Evolutionary conservation across 2,329 filamentous ascomycete species (phyloP).

Genomic region (Lojkania enalia): DNA sequence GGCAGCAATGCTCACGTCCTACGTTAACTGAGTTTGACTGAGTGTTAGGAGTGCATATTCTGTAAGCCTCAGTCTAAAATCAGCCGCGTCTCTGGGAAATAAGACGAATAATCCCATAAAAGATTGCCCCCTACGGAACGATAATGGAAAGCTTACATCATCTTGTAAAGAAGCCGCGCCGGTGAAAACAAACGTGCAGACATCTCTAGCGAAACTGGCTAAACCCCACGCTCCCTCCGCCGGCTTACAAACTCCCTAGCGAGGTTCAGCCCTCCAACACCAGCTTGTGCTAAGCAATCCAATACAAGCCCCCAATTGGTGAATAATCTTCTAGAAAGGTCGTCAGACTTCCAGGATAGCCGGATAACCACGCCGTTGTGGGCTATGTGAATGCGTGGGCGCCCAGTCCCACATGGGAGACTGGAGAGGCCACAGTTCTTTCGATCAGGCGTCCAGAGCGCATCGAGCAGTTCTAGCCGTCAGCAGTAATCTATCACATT

Average conservation of each 20-base stretch:
- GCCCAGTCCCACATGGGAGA: neutral
- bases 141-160: no score
- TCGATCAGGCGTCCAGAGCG: neutral
- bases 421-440: neutral
- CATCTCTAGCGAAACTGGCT: conserved; percentile 1
- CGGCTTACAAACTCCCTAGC: conserved; percentile 6
- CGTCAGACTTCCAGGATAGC: neutral
- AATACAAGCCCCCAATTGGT: neutral
- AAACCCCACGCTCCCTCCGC: neutral
- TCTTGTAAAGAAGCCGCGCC: no score
- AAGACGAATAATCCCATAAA: no score
- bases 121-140: no score
- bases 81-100: no score
- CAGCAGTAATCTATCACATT: neutral
- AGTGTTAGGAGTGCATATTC: no score
- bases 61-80: no score
- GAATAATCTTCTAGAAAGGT: neutral
- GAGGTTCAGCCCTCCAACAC: neutral
- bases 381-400: neutral
- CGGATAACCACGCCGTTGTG: conserved; percentile 3
- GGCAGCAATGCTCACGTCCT: no score
- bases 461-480: neutral
- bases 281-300: neutral
- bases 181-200: neutral
- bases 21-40: no score